Percentiles rank a stretch among this genome's conserved stretches.
phyloP scores from a whole-genome alignment of 78 protist genomes.

The Corallochytrium limacisporum region DNA sequence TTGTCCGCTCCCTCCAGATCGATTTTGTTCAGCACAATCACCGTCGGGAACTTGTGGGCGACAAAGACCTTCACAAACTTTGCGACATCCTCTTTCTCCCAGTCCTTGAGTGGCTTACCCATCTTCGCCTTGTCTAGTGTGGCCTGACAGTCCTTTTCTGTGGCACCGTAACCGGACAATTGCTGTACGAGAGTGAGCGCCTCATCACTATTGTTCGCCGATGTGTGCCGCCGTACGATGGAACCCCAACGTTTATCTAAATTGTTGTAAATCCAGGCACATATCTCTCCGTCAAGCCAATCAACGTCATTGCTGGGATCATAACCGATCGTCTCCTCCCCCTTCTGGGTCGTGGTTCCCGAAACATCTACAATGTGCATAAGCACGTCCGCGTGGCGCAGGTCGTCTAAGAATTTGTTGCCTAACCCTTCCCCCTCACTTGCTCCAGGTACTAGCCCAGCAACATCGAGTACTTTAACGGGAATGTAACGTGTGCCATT shows the following conservation, averaged over 20 bases:
- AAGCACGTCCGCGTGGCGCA: slow-evolving; percentile 57
- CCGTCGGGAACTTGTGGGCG: slow-evolving; percentile 44
- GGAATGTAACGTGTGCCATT: slow-evolving; percentile 31
- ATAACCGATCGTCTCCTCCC: slow-evolving; percentile 38
- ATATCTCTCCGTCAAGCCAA: slow-evolving; percentile 61
- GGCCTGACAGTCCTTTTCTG: not conserved
- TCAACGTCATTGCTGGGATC: slow-evolving; percentile 46
- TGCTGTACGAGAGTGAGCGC: not conserved
- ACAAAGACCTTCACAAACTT: slow-evolving; percentile 41
- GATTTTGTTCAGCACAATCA: slow-evolving; percentile 37
- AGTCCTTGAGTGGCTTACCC: not conserved
- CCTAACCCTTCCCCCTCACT: slow-evolving; percentile 59
- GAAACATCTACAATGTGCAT: slow-evolving; percentile 68
- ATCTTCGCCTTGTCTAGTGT: not conserved
- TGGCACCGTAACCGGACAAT: not conserved
- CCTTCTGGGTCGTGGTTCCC: slow-evolving; percentile 56
- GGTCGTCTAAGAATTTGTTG: slow-evolving; percentile 64
- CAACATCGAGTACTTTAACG: slow-evolving; percentile 59
- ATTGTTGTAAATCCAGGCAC: slow-evolving; percentile 50
- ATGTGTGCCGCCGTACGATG: slow-evolving; percentile 26
- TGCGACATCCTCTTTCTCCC: not conserved
- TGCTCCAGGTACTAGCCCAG: slow-evolving; percentile 84
- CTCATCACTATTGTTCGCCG: not conserved
- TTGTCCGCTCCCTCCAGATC: too few species aligned
- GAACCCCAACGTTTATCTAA: slow-evolving; percentile 29